Base-by-base conservation (phyloP, 2,329 filamentous ascomycete species). In the Apiospora arundinis region DNA sequence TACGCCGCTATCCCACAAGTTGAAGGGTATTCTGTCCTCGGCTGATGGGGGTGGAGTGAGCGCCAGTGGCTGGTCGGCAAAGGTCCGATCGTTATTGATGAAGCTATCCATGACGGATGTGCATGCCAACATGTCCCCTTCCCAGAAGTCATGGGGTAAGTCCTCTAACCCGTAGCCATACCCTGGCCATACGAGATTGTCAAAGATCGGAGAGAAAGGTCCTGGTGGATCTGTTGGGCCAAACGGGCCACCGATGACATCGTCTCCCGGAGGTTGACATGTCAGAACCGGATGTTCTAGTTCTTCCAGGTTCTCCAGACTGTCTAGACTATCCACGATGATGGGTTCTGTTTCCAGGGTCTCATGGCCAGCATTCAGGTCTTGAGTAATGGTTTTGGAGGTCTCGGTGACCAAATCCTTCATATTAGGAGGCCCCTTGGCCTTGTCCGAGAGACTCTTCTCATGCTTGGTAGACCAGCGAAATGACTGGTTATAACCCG, bases 391-490 rank as follows among this genome's bases (percentile, higher is more conserved):
- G 16, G 69, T 66, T 9, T 69, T 71, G 37, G 72, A 72, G 12
- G 71, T 73, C 28, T 69, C 71, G 25, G 48, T 70, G 42, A 72
- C 69, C 37, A 69, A 63, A 40, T 69, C 70, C 40, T 69, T 72
- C 56, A 73, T 56, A 28, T 73, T 69, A 49, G 73, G 48, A 32
- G 70, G 67, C 18, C 71, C 70, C 45, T 40, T 68, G 44, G 69
- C 63, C n/a, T 56, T 72, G 48, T 56, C 65, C 25, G 63, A 21
- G 70, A 69, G 37, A 40, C 67, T 71, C 68, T 74, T 78, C 75
- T 83, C 82, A 70, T 84, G 81, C 63, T 84, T 84, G 73, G 82
- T 83, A 0, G 82, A 83, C 82, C 82, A 84, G 48, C 80, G 81
- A 63, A 83, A 78, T 25, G 79, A 78, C 28, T 80, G 76, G 16